Conservation (phyloP, 331 rosid genomes). For the Malus hybrid region DNA sequence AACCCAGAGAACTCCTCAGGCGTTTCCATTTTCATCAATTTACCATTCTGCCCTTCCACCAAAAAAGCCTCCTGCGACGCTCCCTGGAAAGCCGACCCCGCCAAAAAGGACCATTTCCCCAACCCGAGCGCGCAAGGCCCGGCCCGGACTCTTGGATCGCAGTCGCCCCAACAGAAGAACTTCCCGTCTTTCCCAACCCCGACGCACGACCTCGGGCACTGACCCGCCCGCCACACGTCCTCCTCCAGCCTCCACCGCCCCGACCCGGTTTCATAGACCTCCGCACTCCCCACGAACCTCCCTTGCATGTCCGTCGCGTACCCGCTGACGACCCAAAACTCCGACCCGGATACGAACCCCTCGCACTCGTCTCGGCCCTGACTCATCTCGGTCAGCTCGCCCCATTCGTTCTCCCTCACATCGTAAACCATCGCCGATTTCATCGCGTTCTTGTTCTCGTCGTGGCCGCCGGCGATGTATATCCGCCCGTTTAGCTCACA, state of each 20-base stretch:
- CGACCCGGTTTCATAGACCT: slow-evolving; percentile 34
- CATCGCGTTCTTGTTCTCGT: slow-evolving; percentile 67
- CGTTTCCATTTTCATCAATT: slow-evolving; percentile 23
- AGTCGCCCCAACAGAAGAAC: slow-evolving; percentile 32
- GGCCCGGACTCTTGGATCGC: slow-evolving; percentile 26
- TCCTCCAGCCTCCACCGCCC: slow-evolving; percentile 55
- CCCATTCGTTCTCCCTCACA: slow-evolving; percentile 46
- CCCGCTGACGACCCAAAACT: slow-evolving; percentile 84
- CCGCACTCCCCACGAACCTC: slow-evolving; percentile 48
- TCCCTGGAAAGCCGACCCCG: slow-evolving; percentile 62
- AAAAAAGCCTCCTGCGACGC: slow-evolving; percentile 39
- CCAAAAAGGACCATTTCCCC: slow-evolving; percentile 28
- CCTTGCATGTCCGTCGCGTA: slow-evolving; percentile 70
- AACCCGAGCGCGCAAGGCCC: slow-evolving; percentile 40
- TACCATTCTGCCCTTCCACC: slow-evolving; percentile 51
- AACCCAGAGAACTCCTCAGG: slow-evolving; percentile 48
- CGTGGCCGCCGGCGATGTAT: slow-evolving; percentile 79
- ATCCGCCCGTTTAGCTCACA: slow-evolving; percentile 40
- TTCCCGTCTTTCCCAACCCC: slow-evolving; percentile 39
- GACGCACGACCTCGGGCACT: slow-evolving; percentile 59
- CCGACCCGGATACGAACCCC: slow-evolving; percentile 49
- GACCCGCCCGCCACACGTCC: slow-evolving; percentile 46
- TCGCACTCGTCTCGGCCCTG: slow-evolving; percentile 80
- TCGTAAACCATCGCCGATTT: slow-evolving; percentile 60
- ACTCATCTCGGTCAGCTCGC: slow-evolving; percentile 38